These are phyloP conservation scores for Taphrina communis DNA, from an alignment of 1,139 yeast species.

Conservation along the genomic window DNA sequence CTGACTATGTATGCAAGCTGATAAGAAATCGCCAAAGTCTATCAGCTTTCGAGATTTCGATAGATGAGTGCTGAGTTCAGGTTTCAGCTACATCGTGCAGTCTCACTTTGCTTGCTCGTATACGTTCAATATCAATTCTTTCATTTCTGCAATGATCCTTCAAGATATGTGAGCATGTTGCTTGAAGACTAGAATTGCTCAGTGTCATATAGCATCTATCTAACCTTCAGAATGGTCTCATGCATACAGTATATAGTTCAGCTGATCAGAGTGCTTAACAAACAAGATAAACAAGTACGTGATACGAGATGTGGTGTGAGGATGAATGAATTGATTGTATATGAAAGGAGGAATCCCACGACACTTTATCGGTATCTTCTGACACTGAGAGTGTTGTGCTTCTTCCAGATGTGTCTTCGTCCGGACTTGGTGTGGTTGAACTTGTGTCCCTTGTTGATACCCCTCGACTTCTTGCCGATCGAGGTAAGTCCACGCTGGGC, in stretches of 20 bases:
- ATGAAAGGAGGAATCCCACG: background rate
- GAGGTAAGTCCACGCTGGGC: conserved; percentile 99
- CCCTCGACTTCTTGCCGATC: conserved; percentile 57
- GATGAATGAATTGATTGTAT: background rate
- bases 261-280: background rate
- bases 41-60: no score
- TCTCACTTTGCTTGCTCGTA: no score
- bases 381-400: conserved; percentile 96
- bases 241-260: background rate
- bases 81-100: no score
- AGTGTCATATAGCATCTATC: no score
- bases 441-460: conserved; percentile 99
- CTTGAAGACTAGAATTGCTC: no score
- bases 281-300: background rate
- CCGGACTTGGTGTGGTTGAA: conserved; percentile 45
- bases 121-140: no score
- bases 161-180: no score
- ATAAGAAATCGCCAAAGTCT: no score
- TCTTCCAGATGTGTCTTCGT: conserved; percentile 99
- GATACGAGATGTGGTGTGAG: background rate
- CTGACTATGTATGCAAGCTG: no score
- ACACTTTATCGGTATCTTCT: conserved; percentile 94
- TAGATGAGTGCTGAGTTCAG: no score
- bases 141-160: no score
- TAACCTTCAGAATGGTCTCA: no score